Percentiles rank a stretch among this genome's conserved stretches.
phyloP scores from a whole-genome alignment of 1,284 basidiomycete genomes.

The Cutaneotrichosporon sp. region DNA sequence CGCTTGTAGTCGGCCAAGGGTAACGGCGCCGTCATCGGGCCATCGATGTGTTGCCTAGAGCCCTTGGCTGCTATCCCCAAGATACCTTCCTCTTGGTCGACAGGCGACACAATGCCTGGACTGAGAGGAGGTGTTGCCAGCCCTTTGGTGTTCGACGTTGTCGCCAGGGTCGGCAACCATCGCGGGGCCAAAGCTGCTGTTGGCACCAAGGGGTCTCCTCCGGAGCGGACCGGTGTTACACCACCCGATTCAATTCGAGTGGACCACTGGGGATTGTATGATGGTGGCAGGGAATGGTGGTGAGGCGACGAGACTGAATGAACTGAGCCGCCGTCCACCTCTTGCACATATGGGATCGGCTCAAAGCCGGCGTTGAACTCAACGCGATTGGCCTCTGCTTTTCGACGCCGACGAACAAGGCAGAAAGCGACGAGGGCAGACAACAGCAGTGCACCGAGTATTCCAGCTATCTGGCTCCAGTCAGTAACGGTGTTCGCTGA shows the following conservation, averaged over 20 bases:
- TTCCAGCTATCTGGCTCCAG: no score
- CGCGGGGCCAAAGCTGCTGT: no score
- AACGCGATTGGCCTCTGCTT: no score
- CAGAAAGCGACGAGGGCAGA: no score
- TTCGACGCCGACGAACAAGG: no score
- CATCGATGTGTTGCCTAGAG: background rate
- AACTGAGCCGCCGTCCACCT: background rate
- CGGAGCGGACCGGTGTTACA: background rate
- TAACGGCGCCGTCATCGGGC: background rate
- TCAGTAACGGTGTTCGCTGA: no score
- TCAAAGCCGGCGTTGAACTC: no score
- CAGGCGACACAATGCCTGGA: background rate
- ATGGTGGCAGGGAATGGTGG: background rate
- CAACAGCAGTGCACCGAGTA: no score
- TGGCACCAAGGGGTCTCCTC: no score
- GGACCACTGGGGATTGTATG: background rate
- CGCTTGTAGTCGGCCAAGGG: background rate
- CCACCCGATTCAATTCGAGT: background rate
- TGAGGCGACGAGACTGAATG: background rate
- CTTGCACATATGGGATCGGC: background rate
- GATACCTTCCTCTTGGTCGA: background rate
- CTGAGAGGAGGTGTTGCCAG: no score
- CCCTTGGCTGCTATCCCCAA: background rate
- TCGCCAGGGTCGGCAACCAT: no score
- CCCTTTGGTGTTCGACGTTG: no score